Conservation (phyloP, 2,329 filamentous ascomycete genomes). For the Fusarium zealandicum region DNA sequence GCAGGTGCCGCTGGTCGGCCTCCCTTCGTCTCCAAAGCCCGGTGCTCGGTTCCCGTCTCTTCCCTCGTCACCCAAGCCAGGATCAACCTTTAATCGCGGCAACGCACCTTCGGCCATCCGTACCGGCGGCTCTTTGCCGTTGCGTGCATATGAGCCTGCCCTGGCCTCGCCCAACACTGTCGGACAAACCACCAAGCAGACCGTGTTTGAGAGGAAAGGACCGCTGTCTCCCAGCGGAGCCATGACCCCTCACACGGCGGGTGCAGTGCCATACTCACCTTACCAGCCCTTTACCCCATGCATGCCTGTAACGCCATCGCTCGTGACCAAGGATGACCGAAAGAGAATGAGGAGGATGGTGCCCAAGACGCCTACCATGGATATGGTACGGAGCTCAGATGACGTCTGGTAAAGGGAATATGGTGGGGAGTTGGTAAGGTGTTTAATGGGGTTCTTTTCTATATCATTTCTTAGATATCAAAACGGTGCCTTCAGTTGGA, state of each 20-base stretch:
- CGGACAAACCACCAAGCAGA: slow-evolving; percentile 65
- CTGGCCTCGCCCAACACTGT: slow-evolving; percentile 58
- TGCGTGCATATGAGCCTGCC: slow-evolving; percentile 68
- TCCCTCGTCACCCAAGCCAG: slow-evolving; percentile 60
- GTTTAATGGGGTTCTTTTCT: slow-evolving; percentile 14
- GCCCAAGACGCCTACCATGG: slow-evolving; percentile 67
- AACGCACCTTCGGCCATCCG: slow-evolving; percentile 63
- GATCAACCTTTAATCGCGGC: slow-evolving; percentile 56
- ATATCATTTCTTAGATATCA: slow-evolving; percentile 40
- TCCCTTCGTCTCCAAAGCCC: slow-evolving; percentile 54
- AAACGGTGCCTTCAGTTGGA: slow-evolving; percentile 21
- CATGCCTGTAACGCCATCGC: slow-evolving; percentile 77
- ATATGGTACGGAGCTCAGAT: slow-evolving; percentile 67
- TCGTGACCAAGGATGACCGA: slow-evolving; percentile 74
- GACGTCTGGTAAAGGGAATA: slow-evolving; percentile 67
- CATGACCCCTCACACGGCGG: slow-evolving; percentile 68
- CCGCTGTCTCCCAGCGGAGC: slow-evolving; percentile 64
- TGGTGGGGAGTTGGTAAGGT: slow-evolving; percentile 6
- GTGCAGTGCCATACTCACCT: slow-evolving; percentile 73
- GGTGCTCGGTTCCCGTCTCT: slow-evolving; percentile 48
- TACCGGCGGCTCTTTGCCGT: slow-evolving; percentile 63
- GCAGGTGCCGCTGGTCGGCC: slow-evolving; percentile 58
- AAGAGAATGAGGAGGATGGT: slow-evolving; percentile 72
- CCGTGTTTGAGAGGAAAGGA: slow-evolving; percentile 65
- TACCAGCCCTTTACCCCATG: slow-evolving; percentile 82